Evolutionary conservation across 2,329 filamentous ascomycete genomes (phyloP).

Genomic region (Verticillium nonalfalfae): DNA sequence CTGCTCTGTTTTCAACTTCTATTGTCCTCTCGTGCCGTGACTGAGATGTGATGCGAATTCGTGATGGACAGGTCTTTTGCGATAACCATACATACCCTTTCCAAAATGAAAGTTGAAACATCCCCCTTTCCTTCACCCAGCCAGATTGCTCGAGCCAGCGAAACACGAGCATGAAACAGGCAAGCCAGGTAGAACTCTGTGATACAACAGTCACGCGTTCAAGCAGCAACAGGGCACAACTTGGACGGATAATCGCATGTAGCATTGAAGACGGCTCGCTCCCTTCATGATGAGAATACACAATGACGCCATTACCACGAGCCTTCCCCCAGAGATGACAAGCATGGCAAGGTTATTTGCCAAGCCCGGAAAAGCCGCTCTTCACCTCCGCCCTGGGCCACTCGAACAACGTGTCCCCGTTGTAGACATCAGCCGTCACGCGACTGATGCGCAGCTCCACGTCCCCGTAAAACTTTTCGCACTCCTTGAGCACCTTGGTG

Average conservation of each 20-base stretch:
- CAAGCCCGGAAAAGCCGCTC: slow-evolving; percentile 38
- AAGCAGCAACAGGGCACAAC: background rate
- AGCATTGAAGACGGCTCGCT: background rate
- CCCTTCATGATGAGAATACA: background rate
- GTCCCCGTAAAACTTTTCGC: slow-evolving; percentile 56
- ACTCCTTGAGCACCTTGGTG: slow-evolving; percentile 50
- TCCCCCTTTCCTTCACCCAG: too few relatives aligned
- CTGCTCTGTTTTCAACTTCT: background rate
- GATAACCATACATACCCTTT: too few relatives aligned
- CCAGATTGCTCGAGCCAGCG: too few relatives aligned
- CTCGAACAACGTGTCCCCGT: slow-evolving; percentile 58
- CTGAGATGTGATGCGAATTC: background rate
- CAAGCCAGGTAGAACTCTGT: too few relatives aligned
- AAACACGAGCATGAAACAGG: too few relatives aligned
- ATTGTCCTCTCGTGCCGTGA: too few relatives aligned
- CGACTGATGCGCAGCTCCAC: slow-evolving; percentile 55
- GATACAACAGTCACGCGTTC: too few relatives aligned
- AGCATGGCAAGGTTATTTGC: background rate
- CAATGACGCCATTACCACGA: background rate
- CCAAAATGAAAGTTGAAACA: too few relatives aligned
- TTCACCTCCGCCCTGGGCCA: slow-evolving; percentile 61
- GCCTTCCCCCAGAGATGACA: background rate
- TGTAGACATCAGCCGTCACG: slow-evolving; percentile 57
- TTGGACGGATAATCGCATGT: background rate
- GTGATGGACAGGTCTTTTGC: too few relatives aligned